Evolutionary conservation across 1,284 basidiomycete genomes (phyloP).

Genomic region (Pseudozyma tsukubaensis): DNA sequence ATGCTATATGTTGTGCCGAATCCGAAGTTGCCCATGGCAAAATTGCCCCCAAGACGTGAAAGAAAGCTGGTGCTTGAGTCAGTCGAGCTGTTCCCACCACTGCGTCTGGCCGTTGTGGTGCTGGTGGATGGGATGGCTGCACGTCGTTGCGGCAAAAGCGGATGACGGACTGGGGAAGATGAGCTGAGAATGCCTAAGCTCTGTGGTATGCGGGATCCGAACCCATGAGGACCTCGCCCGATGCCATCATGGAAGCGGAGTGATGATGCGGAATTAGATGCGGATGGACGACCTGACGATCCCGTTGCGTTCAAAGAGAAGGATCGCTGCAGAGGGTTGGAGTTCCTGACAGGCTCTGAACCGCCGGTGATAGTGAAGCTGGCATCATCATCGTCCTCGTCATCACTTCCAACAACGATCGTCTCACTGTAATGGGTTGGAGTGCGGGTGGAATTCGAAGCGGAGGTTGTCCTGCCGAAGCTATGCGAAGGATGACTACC

Average conservation of each 20-base stretch:
- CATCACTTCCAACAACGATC: conserved; percentile 41
- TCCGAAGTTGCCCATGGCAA: conserved; percentile 19
- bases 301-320: conserved; percentile 8
- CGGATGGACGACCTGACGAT: conserved; percentile 2
- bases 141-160: conserved; percentile 25
- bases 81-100: background rate
- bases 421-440: conserved; percentile 4
- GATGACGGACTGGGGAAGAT: conserved; percentile 16
- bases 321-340: conserved; percentile 13
- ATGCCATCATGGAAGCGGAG: conserved; percentile 39
- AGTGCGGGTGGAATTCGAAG: conserved; percentile 5
- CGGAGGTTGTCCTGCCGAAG: background rate
- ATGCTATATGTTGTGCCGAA: conserved; percentile 26
- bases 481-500: conserved; percentile 1
- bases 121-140: conserved; percentile 25
- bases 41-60: conserved; percentile 17
- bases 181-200: conserved; percentile 22
- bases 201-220: conserved; percentile 29
- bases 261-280: conserved; percentile 4
- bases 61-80: conserved; percentile 4
- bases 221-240: conserved; percentile 29
- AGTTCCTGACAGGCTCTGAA: conserved; percentile 15
- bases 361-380: conserved; percentile 38
- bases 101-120: conserved; percentile 17
- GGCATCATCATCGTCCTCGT: conserved; percentile 41